Percentiles rank a stretch among this genome's conserved stretches.
These are phyloP conservation scores for Stachybotrys echinatus DNA, from an alignment of 2,329 filamentous ascomycete species.

Conservation along the genomic window DNA sequence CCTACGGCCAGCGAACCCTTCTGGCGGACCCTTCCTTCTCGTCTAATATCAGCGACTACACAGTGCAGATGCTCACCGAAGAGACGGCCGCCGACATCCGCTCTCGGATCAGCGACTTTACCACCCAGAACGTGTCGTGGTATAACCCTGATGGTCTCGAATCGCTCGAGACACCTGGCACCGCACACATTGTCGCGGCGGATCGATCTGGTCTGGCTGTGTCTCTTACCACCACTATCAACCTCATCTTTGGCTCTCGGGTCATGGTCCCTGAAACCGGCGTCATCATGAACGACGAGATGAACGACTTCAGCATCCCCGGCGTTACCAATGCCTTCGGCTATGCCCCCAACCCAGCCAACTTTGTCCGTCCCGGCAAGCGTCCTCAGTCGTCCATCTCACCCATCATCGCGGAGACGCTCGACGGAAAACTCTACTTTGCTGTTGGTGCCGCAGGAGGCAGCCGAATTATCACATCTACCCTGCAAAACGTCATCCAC, in stretches of 20 bases:
- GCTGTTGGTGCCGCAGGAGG: constrained; percentile 76
- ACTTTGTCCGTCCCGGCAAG: constrained; percentile 73
- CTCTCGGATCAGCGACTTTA: constrained; percentile 35
- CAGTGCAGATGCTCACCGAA: constrained; percentile 60
- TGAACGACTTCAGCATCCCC: constrained; percentile 74
- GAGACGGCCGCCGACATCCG: constrained; percentile 48
- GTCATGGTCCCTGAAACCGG: constrained; percentile 78
- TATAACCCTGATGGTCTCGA: constrained; percentile 43
- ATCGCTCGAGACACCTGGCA: constrained; percentile 57
- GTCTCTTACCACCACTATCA: constrained; percentile 75
- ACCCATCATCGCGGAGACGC: constrained; percentile 68
- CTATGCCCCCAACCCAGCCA: constrained; percentile 67
- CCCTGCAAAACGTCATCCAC: constrained; percentile 71
- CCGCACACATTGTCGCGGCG: constrained; percentile 60
- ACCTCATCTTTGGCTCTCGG: constrained; percentile 71
- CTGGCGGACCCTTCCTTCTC: constrained; percentile 76
- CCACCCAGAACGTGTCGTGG: constrained; percentile 30
- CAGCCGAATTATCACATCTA: constrained; percentile 77
- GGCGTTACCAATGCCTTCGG: constrained; percentile 68
- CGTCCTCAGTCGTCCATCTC: constrained; percentile 73
- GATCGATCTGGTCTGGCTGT: constrained; percentile 69
- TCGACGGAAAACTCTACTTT: constrained; percentile 64
- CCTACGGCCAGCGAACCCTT: constrained; percentile 67
- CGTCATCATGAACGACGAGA: constrained; percentile 62
- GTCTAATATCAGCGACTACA: constrained; percentile 51